A percentile compares a stretch with the other conserved stretches of the same genome.
phyloP scores from a whole-genome alignment of 148 eudicot species.

The Vaccinium myrtillus region DNA sequence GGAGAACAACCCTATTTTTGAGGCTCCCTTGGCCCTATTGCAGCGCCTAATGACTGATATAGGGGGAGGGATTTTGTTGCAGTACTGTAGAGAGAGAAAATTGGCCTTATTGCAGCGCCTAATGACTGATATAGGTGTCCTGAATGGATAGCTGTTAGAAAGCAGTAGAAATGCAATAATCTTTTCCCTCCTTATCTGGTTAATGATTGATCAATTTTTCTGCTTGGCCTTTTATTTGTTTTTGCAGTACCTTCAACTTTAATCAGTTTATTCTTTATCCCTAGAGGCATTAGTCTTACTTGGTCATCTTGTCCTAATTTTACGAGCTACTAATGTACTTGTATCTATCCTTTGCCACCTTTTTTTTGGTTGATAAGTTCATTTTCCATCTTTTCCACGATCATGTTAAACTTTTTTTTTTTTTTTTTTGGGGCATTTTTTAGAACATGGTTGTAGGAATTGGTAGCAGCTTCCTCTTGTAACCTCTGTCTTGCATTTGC shows the following conservation, averaged over 20 bases:
- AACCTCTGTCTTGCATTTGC: slow-evolving; percentile 36
- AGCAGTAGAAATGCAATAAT: neutral
- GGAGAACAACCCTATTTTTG: no score
- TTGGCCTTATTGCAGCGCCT: neutral
- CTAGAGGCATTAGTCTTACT: neutral
- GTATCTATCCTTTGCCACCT: neutral
- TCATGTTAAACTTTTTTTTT: neutral
- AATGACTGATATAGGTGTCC: neutral
- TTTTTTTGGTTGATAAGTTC: neutral
- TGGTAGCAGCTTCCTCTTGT: slow-evolving; percentile 7
- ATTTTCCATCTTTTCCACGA: neutral
- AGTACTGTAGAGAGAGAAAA: no score
- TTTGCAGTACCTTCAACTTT: neutral
- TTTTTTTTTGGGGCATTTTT: no score
- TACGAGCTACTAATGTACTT: neutral
- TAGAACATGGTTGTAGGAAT: slow-evolving; percentile 10
- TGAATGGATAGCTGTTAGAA: neutral
- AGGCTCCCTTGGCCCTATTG: no score
- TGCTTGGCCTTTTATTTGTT: neutral
- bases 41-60: no score
- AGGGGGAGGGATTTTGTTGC: no score
- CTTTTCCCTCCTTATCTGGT: neutral
- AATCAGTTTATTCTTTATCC: neutral
- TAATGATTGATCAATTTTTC: neutral
- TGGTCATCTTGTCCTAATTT: neutral